A percentile compares a stretch with the other conserved stretches of the same genome.
Conservation (phyloP, 371 early-diverging fungal species). For the Basidiobolus meristosporus region DNA sequence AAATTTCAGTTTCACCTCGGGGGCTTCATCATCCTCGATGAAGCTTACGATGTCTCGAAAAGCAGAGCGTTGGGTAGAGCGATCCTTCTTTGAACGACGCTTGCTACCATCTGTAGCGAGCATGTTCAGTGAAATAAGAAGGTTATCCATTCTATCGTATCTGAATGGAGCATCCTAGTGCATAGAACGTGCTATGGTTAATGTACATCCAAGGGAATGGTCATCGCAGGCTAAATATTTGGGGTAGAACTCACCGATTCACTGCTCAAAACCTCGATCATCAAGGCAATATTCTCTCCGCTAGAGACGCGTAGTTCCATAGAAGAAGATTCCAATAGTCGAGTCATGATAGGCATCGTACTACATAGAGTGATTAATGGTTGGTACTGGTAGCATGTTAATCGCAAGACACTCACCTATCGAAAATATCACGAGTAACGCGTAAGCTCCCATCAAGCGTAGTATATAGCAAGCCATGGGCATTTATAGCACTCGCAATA, state of each 20-base stretch:
- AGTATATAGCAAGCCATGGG: slow-evolving; percentile 25
- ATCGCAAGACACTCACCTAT: slow-evolving; percentile 6
- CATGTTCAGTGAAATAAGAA: too few relatives aligned
- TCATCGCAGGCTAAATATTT: too few relatives aligned
- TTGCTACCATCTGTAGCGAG: background rate
- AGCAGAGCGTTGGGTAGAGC: background rate
- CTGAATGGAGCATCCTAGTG: too few relatives aligned
- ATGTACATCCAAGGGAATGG: too few relatives aligned
- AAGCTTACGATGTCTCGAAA: background rate
- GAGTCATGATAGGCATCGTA: slow-evolving; percentile 19
- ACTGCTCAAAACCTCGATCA: slow-evolving; percentile 28
- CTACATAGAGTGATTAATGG: slow-evolving; percentile 8
- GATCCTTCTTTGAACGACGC: background rate
- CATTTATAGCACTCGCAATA: slow-evolving; percentile 18
- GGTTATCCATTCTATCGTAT: too few relatives aligned
- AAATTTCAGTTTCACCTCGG: slow-evolving; percentile 24
- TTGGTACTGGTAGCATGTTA: slow-evolving; percentile 4
- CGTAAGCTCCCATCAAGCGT: slow-evolving; percentile 19
- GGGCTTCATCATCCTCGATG: slow-evolving; percentile 13
- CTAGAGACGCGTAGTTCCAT: slow-evolving; percentile 52
- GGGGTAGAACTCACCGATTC: slow-evolving; percentile 1
- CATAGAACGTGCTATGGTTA: too few relatives aligned
- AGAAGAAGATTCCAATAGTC: slow-evolving; percentile 29
- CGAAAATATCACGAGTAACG: slow-evolving; percentile 12
- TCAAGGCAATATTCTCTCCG: slow-evolving; percentile 55